A percentile compares a stretch with the other conserved stretches of the same genome.
Evolutionary conservation across 1,284 basidiomycete genomes (phyloP).

Genomic region (Mycosarcoma mackinlayi): DNA sequence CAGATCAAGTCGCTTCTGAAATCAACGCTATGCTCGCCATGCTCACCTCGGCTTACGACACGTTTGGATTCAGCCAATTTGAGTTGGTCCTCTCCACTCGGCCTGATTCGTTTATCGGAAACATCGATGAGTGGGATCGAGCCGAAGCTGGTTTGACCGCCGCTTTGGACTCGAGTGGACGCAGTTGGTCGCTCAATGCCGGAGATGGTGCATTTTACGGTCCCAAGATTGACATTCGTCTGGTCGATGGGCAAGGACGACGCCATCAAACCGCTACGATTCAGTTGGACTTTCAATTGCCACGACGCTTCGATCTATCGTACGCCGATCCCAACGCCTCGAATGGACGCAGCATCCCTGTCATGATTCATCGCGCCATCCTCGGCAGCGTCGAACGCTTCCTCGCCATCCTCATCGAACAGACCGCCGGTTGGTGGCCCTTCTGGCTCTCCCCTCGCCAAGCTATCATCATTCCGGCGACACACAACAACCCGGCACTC

Average conservation of each 20-base stretch:
- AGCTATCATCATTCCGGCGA: constrained; percentile 57
- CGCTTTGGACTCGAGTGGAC: constrained; percentile 54
- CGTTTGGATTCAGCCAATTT: constrained; percentile 62
- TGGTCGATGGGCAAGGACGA: constrained; percentile 61
- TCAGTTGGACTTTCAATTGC: constrained; percentile 67
- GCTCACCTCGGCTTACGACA: constrained; percentile 62
- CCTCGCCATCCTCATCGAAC: constrained; percentile 66
- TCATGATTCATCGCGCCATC: constrained; percentile 68
- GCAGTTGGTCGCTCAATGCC: constrained; percentile 57
- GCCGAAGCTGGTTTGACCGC: constrained; percentile 55
- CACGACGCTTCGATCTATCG: constrained; percentile 58
- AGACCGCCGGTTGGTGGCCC: constrained; percentile 63
- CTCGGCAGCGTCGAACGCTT: constrained; percentile 66
- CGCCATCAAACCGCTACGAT: constrained; percentile 67
- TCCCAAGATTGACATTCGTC: constrained; percentile 67
- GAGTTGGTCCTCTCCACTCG: constrained; percentile 66
- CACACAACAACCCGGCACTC: constrained; percentile 22
- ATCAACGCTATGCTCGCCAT: constrained; percentile 65
- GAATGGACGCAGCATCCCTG: constrained; percentile 31
- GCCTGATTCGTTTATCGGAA: constrained; percentile 57
- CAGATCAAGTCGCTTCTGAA: constrained; percentile 55
- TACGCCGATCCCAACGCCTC: constrained; percentile 45
- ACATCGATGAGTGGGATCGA: constrained; percentile 55
- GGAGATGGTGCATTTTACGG: constrained; percentile 68
- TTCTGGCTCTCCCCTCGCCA: constrained; percentile 66